A percentile compares a stretch with the other conserved stretches of the same genome.
phyloP scores from a whole-genome alignment of 345 rosid genomes.

The Populus pruinosa region DNA sequence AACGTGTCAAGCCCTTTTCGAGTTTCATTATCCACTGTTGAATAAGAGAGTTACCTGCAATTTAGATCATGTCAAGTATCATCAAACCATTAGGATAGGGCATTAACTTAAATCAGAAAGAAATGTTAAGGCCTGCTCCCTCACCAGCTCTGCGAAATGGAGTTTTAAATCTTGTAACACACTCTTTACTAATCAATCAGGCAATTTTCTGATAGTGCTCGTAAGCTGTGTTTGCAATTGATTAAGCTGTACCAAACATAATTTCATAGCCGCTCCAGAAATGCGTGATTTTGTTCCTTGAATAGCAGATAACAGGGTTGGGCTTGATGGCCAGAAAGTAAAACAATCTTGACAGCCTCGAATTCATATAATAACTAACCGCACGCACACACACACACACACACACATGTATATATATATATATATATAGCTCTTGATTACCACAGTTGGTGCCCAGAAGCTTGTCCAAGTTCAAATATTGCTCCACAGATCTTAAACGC shows the following conservation, averaged over 20 bases:
- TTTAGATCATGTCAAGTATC: not conserved
- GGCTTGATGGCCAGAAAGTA: not conserved
- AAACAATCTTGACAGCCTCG: not conserved
- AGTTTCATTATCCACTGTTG: constrained; percentile 90
- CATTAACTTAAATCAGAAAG: not conserved
- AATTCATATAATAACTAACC: not conserved
- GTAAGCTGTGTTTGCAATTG: not conserved
- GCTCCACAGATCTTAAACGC: constrained; percentile 94
- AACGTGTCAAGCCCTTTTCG: constrained; percentile 95
- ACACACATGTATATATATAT: not conserved
- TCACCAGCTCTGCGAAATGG: not conserved
- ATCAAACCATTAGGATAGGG: not conserved
- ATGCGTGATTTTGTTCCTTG: not conserved
- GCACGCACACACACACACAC: not conserved
- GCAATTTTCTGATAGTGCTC: not conserved
- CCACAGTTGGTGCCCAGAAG: constrained; percentile 96
- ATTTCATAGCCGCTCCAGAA: not conserved
- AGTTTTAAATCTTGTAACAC: not conserved
- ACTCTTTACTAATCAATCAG: not conserved
- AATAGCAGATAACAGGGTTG: not conserved
- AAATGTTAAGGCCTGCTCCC: not conserved
- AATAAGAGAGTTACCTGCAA: constrained; percentile 20
- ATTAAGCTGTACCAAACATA: not conserved
- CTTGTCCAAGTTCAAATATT: constrained; percentile 79
- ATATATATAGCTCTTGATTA: constrained; percentile 21